Percentiles rank a stretch among this genome's conserved stretches.
Evolutionary conservation across 1,284 basidiomycete species (phyloP).

Genomic region (Lentinula novae-zelandiae): DNA sequence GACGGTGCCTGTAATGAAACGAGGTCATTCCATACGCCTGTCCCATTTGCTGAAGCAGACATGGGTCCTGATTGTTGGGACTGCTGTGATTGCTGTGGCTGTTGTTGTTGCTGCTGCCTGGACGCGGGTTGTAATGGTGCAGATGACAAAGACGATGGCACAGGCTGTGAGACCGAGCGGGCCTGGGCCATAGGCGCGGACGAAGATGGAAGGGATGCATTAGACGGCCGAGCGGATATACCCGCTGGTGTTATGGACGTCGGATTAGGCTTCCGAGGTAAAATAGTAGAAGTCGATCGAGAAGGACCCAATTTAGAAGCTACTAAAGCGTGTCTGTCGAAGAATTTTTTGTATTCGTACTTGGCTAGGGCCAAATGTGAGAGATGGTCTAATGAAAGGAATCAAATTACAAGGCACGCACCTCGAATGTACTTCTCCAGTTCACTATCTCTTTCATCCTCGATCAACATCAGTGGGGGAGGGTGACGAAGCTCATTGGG

Average conservation of each 20-base stretch:
- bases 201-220: slow-evolving; percentile 7
- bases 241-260: not conserved
- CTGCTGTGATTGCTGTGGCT: slow-evolving; percentile 5
- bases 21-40: slow-evolving; percentile 49
- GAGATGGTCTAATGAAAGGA: not conserved
- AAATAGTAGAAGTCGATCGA: slow-evolving; percentile 32
- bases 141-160: slow-evolving; percentile 15
- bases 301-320: slow-evolving; percentile 47
- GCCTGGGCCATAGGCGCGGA: slow-evolving; percentile 12
- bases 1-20: slow-evolving; percentile 43
- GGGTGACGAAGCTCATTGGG: slow-evolving; percentile 74
- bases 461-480: slow-evolving; percentile 75
- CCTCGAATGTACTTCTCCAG: slow-evolving; percentile 82
- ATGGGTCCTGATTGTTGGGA: slow-evolving; percentile 16
- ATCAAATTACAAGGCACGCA: slow-evolving; percentile 29
- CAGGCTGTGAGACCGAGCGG: slow-evolving; percentile 29
- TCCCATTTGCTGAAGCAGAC: slow-evolving; percentile 2
- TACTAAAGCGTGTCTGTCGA: slow-evolving; percentile 42
- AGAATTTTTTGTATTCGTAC: slow-evolving; percentile 69
- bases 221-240: slow-evolving; percentile 8
- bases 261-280: slow-evolving; percentile 11
- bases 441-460: slow-evolving; percentile 78
- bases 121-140: not conserved
- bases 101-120: slow-evolving; percentile 13
- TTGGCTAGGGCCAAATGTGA: slow-evolving; percentile 44